Evolutionary conservation across 2,329 filamentous ascomycete species (phyloP).

Genomic region (Colletotrichum lentis): DNA sequence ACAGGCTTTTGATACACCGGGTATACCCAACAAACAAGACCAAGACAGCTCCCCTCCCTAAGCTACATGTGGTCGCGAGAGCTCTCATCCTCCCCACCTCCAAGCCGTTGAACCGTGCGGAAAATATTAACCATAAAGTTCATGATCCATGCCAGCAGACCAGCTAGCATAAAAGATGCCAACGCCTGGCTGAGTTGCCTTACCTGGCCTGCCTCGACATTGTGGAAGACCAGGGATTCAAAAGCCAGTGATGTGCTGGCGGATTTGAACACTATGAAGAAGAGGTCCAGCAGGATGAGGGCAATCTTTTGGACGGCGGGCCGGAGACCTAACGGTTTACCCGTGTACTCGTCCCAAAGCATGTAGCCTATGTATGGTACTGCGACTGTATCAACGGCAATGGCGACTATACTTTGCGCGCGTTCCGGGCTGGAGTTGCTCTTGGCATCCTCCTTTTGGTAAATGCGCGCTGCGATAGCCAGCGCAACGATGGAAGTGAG

Average conservation of each 20-base stretch:
- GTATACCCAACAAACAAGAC: conserved; percentile 32
- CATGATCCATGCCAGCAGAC: conserved; percentile 86
- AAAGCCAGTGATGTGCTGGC: conserved; percentile 92
- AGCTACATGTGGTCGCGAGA: conserved; percentile 34
- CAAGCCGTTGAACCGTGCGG: conserved; percentile 69
- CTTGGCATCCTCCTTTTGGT: conserved; percentile 62
- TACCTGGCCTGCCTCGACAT: conserved; percentile 41
- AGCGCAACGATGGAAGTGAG: conserved; percentile 84
- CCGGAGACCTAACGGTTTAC: conserved; percentile 88
- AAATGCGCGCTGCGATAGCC: conserved; percentile 79
- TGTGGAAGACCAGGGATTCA: conserved; percentile 74
- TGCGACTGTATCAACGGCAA: conserved; percentile 87
- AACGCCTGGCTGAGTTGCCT: conserved; percentile 70
- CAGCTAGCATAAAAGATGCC: conserved; percentile 80
- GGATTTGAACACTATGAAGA: conserved; percentile 97
- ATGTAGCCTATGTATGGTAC: conserved; percentile 92
- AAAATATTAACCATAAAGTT: conserved; percentile 90
- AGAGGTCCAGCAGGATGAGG: conserved; percentile 87
- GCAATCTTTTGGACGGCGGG: conserved; percentile 85
- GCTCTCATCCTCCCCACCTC: conserved; percentile 58
- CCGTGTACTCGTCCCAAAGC: conserved; percentile 95
- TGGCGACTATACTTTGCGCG: conserved; percentile 85
- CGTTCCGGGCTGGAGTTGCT: conserved; percentile 61
- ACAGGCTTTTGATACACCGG: conserved; percentile 36
- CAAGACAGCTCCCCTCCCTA: neutral